Conservation (phyloP, 73 alveolate genomes). For the Paramecium pentaurelia region DNA sequence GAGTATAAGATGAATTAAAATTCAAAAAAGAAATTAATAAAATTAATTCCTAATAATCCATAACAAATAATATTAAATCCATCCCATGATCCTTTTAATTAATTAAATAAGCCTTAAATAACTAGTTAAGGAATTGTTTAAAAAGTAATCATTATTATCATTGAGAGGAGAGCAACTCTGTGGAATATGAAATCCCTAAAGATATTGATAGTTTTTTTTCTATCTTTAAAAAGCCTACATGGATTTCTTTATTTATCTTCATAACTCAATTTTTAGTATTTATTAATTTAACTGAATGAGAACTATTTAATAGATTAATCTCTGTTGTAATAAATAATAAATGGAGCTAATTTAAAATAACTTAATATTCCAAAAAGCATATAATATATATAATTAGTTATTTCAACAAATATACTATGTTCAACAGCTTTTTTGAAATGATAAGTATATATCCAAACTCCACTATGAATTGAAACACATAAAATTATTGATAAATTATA, state of each 20-base stretch:
- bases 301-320: background rate
- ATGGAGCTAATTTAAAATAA: background rate
- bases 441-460: background rate
- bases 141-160: background rate
- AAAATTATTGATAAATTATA: too few relatives aligned
- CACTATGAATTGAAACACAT: background rate
- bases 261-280: too few relatives aligned
- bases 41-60: too few relatives aligned
- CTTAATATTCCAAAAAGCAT: background rate
- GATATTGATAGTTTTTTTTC: background rate
- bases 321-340: background rate
- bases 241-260: background rate
- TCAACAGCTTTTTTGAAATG: background rate
- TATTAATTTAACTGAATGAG: background rate
- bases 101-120: background rate
- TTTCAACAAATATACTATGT: too few relatives aligned
- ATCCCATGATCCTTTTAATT: too few relatives aligned
- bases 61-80: too few relatives aligned
- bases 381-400: too few relatives aligned
- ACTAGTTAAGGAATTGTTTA: background rate
- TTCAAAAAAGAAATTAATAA: too few relatives aligned
- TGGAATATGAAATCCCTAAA: background rate
- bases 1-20: too few relatives aligned
- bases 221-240: too few relatives aligned
- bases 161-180: background rate